Percentiles rank a stretch among this genome's conserved stretches.
These are phyloP conservation scores for Pleurotus cornucopiae DNA, from an alignment of 768 basidiomycete genomes.

Conservation along the genomic window DNA sequence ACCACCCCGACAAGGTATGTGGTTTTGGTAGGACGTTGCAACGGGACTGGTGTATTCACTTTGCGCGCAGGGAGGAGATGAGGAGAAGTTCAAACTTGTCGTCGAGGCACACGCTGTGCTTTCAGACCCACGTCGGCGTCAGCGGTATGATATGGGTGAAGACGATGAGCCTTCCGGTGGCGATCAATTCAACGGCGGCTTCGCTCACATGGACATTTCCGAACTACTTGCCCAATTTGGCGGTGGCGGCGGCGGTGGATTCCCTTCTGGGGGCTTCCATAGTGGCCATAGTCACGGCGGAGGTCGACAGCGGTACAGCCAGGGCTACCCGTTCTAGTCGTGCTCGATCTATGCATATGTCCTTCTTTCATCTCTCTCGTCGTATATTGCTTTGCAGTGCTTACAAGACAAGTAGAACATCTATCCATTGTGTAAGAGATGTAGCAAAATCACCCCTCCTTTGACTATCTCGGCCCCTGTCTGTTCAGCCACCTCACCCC, in stretches of 20 bases:
- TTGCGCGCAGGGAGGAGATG: slow-evolving; percentile 73
- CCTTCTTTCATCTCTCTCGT: no score
- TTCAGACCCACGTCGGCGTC: slow-evolving; percentile 67
- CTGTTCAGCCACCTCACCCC: no score
- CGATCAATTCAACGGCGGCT: slow-evolving; percentile 36
- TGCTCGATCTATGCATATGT: background rate
- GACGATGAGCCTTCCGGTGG: slow-evolving; percentile 61
- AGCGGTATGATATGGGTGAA: slow-evolving; percentile 79
- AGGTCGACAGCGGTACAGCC: slow-evolving; percentile 21
- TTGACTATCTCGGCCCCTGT: no score
- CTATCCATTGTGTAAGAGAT: no score
- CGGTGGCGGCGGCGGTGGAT: slow-evolving; percentile 30
- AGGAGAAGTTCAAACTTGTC: slow-evolving; percentile 93
- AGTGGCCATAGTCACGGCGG: slow-evolving; percentile 15
- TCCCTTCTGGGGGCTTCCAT: slow-evolving; percentile 21
- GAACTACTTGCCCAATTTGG: slow-evolving; percentile 65
- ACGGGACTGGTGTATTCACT: background rate
- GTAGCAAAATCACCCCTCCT: no score
- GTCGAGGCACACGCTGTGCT: slow-evolving; percentile 80
- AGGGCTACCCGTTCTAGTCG: slow-evolving; percentile 27
- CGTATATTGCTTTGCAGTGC: no score
- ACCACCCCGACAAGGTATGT: slow-evolving; percentile 79
- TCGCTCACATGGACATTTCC: slow-evolving; percentile 50
- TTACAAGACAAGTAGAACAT: no score
- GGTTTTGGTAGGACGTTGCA: no score